Evolutionary conservation across 2,329 filamentous ascomycete species (phyloP), one percentile per base, ranked within the genome.

Genomic region (Torrubiella hemipterigena): DNA sequence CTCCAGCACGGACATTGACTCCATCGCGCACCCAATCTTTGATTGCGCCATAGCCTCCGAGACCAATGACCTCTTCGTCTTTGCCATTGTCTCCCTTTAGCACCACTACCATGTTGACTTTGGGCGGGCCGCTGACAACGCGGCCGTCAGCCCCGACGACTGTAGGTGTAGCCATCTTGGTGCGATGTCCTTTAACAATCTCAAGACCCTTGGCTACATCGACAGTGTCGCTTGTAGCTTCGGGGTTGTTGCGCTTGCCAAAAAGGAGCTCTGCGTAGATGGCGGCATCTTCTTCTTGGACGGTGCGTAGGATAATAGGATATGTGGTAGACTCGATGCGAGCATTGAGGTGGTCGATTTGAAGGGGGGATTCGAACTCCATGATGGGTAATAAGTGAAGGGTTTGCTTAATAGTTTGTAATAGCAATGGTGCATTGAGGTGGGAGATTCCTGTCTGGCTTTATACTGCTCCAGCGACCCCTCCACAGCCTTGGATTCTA

Each of bases 11-110:
- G 12, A 47, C 12, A 22, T 32, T 30, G 4, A 7, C 13, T 7
- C 38, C 45, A 7, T 34, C 38, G 13, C 39, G 37, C 21, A 39
- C 33, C 33, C 30, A 37, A 29, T 42, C 38, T 29, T 51, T 42
- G 34, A 51, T 49, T 15, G 40, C 39, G 10, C 49, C 49, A 29
- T 41, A 51, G 15, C 48, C 49, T 12, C 44, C 45, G n/a, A 51
- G 36, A 3, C 48, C 48, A 29, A 51, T 40, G 6, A 47, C 33
- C 9, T 26, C 21, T 6, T 36, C 37, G 5, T 34, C 38, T 4
- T 29, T 9, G 13, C 31, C 27, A 8, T 27, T 31, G 5, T 26
- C 32, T 10, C n/a, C 19, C 16, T 32, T 24, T 13, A 43, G 38
- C 18, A 43, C 42, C 4, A 50, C 14, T 11, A 39, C 32, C 35